Percentiles rank a stretch among this genome's conserved stretches.
Evolutionary conservation across 176 grass and related monocot species (phyloP).

Genomic region (Carex scoparia): DNA sequence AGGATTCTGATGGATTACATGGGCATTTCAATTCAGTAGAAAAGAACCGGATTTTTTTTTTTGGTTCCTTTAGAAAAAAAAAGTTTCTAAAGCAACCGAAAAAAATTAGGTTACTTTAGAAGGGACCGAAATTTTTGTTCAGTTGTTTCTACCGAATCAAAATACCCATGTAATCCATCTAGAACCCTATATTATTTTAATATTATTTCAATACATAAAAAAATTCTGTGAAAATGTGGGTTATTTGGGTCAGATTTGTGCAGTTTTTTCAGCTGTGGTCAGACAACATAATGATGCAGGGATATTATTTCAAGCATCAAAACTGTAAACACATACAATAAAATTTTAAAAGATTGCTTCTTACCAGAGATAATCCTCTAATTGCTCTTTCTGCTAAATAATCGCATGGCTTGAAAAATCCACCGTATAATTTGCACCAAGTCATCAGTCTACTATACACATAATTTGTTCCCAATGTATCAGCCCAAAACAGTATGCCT

Average conservation of each 20-base stretch:
- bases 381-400: constrained; percentile 40
- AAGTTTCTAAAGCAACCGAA: no score
- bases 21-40: neutral
- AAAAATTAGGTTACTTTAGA: no score
- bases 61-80: no score
- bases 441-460: constrained; percentile 34
- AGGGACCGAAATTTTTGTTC: no score
- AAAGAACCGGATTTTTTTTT: no score
- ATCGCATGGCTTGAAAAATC: constrained; percentile 52
- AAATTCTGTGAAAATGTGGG: neutral
- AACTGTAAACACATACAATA: neutral
- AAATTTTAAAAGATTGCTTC: neutral
- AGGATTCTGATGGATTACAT: no score
- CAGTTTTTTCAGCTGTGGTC: neutral
- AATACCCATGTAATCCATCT: no score
- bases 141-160: no score
- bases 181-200: no score
- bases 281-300: neutral
- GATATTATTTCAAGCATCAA: neutral
- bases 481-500: constrained; percentile 69
- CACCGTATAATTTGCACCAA: constrained; percentile 47
- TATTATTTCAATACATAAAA: no score
- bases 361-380: constrained; percentile 45
- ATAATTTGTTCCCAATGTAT: constrained; percentile 40
- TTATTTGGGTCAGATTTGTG: neutral